A percentile compares a stretch with the other conserved stretches of the same genome.
These are phyloP conservation scores for Fusarium napiforme DNA, from an alignment of 2,329 filamentous ascomycete genomes.

Conservation along the genomic window DNA sequence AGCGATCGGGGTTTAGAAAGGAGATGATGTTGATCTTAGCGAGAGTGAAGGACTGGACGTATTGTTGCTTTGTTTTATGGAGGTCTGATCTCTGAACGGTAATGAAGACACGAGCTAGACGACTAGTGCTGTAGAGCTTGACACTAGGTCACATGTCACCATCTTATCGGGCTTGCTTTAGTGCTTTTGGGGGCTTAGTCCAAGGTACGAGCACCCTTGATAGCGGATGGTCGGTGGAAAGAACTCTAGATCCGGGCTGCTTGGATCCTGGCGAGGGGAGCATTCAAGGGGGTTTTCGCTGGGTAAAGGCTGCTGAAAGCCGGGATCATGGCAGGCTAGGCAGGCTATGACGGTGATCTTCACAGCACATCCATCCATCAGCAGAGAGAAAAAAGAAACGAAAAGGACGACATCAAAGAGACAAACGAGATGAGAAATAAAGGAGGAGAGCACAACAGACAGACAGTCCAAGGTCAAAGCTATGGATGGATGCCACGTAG, in stretches of 20 bases:
- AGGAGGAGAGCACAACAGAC: constrained; percentile 21
- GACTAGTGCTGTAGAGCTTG: constrained; percentile 1
- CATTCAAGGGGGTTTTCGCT: not conserved
- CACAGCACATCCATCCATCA: constrained; percentile 3
- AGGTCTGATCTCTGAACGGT: not conserved
- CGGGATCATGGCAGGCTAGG: constrained; percentile 1
- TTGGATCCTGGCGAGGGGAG: not conserved
- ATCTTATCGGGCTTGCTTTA: constrained; percentile 29
- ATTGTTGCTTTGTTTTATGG: constrained; percentile 15
- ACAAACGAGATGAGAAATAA: constrained; percentile 23
- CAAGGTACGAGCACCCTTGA: constrained; percentile 11
- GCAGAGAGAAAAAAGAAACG: constrained; percentile 2
- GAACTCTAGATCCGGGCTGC: constrained; percentile 6
- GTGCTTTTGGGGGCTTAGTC: constrained; percentile 6
- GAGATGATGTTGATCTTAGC: not conserved
- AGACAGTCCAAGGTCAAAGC: constrained; percentile 6
- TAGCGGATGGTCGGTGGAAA: constrained; percentile 13
- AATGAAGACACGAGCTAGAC: not conserved
- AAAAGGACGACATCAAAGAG: constrained; percentile 8
- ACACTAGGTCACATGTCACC: constrained; percentile 17
- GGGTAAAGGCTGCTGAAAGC: constrained; percentile 3
- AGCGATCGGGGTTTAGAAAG: not conserved
- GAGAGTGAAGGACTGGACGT: constrained; percentile 2
- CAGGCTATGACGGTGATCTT: constrained; percentile 25
- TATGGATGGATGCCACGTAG: not conserved